These are phyloP conservation scores for Dipteronia sinensis DNA, from an alignment of 345 rosid species.

Conservation along the genomic window DNA sequence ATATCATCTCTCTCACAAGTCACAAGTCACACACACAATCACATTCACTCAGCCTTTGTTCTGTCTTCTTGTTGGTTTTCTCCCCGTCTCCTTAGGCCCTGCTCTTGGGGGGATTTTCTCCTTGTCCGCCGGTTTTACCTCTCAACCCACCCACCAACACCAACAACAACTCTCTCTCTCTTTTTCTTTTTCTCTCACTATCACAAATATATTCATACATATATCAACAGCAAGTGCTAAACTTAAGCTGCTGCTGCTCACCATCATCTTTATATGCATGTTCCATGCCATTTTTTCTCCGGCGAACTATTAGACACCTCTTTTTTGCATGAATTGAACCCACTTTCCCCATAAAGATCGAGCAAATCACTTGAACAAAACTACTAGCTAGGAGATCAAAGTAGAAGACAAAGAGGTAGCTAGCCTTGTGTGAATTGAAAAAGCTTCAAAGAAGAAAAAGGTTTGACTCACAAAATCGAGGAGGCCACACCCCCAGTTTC, in stretches of 20 bases:
- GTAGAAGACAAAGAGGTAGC: not conserved
- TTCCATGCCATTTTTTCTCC: constrained; percentile 45
- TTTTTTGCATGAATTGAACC: constrained; percentile 41
- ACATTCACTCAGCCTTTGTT: constrained; percentile 9
- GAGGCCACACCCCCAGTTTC: constrained; percentile 27
- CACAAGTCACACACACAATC: constrained; percentile 50
- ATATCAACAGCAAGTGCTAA: not conserved
- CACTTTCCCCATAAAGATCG: not conserved
- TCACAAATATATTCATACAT: not conserved
- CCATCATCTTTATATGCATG: constrained; percentile 70
- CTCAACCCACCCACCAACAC: constrained; percentile 9
- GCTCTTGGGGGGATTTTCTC: constrained; percentile 66
- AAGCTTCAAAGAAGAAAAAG: constrained; percentile 18
- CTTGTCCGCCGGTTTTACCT: constrained; percentile 27
- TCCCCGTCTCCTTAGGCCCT: constrained; percentile 87
- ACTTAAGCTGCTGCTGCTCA: constrained; percentile 19
- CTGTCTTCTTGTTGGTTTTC: constrained; percentile 43
- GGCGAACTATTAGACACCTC: constrained; percentile 33
- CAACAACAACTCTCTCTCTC: constrained; percentile 7
- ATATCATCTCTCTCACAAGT: constrained; percentile 55
- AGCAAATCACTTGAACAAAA: not conserved
- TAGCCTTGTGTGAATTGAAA: not conserved
- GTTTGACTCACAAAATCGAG: constrained; percentile 47
- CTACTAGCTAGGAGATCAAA: too few relatives aligned
- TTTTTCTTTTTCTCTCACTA: not conserved